Evolutionary conservation across 2,329 filamentous ascomycete species (phyloP).

Genomic region (Grosmannia huntii): DNA sequence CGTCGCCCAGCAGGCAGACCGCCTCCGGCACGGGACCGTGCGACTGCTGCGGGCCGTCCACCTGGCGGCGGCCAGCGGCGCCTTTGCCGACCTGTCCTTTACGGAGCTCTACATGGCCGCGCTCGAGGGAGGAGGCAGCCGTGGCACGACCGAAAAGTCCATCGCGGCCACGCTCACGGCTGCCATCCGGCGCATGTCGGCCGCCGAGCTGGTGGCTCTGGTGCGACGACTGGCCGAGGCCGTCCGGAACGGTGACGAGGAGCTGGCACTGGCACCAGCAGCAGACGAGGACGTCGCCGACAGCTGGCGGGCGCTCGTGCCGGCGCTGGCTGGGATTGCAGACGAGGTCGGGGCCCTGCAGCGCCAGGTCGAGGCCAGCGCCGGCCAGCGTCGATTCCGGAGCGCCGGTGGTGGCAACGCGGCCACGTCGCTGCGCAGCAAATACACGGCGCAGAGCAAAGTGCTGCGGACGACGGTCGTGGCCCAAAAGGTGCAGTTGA

Average conservation of each 20-base stretch:
- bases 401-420: background rate
- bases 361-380: constrained; percentile 28
- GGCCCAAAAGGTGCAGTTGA: constrained; percentile 69
- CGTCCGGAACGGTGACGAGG: constrained; percentile 22
- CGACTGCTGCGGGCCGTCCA: constrained; percentile 36
- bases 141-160: constrained; percentile 25
- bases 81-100: constrained; percentile 23
- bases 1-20: constrained; percentile 30
- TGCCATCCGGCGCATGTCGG: constrained; percentile 46
- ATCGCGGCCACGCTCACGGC: constrained; percentile 33
- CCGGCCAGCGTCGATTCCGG: constrained; percentile 13
- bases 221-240: constrained; percentile 28
- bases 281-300: constrained; percentile 12
- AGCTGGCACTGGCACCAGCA: constrained; percentile 23
- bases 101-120: constrained; percentile 48
- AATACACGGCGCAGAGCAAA: constrained; percentile 58
- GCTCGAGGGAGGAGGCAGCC: constrained; percentile 21
- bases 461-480: constrained; percentile 66
- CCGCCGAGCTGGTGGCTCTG: constrained; percentile 31
- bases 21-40: constrained; percentile 19
- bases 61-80: constrained; percentile 26
- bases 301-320: constrained; percentile 13
- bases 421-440: constrained; percentile 45
- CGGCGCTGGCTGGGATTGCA: constrained; percentile 27
- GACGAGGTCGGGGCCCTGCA: constrained; percentile 33